Evolutionary conservation across 1,284 basidiomycete genomes (phyloP), one percentile per base, ranked within the genome.

Genomic region (Apiotrichum gamsii): DNA sequence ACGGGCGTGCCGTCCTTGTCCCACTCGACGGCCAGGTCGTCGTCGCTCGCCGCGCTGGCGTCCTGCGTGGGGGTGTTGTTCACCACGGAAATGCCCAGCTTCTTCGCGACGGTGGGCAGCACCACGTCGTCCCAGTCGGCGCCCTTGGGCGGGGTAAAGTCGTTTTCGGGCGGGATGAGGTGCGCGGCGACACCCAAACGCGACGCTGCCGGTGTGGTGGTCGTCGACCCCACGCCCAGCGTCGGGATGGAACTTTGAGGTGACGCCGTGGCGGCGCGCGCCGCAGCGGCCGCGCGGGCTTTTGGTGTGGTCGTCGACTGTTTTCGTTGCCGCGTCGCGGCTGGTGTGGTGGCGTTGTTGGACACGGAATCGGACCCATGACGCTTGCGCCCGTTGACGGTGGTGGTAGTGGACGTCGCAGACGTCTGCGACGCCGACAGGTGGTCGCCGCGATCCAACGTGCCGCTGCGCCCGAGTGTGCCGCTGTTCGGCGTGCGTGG

Each of bases 51-150:
- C 15, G 15, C 33, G n/a, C 29, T 39, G 32, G 39, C 43, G 32
- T 38, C 30, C 4, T n/a, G 18, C n/a, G 25, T 36, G n/a, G n/a
- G n/a, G n/a, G n/a, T n/a, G n/a, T n/a, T n/a, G n/a, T n/a, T n/a
- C 18, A 39, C 35, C 5, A 43, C 34, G 5, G 39, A 16, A n/a
- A 62, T 57, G 3, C 86, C 87, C 61, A 83, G 83, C 74, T 89
- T 88, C 52, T 85, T 78, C 15, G 88, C 87, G 5, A 91, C 84
- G 4, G 84, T 85, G 10, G 82, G 82, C 10, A 84, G 67, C 3
- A 84, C 79, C 20, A 84, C 68, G 25, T 73, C 71, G 48, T 74
- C 72, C 72, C 72, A 73, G 42, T 72, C 62, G 8, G 62, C 58
- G 14, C 67, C 70, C 40, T 70, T 69, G 25, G 71, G 67, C 6